Evolutionary conservation across 805 yeast species (phyloP).

Genomic region (Yarrowia deformans): DNA sequence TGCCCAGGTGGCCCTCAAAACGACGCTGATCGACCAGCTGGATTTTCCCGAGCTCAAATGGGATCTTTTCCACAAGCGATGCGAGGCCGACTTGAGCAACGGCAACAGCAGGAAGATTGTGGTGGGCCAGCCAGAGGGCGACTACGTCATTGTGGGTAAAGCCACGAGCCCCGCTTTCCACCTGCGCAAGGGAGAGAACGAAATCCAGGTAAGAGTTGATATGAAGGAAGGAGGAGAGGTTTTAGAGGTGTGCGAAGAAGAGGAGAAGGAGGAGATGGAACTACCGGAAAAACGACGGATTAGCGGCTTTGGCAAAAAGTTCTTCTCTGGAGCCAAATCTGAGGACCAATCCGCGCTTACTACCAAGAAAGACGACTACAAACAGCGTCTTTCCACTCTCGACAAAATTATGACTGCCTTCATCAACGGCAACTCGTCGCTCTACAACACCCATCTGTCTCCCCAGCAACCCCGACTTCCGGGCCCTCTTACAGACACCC

Average conservation of each 20-base stretch:
- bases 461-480: conserved; percentile 24
- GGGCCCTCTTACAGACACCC: conserved; percentile 3
- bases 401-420: conserved; percentile 23
- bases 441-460: conserved; percentile 25
- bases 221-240: conserved; percentile 8
- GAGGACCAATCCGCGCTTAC: background rate
- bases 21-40: background rate
- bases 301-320: background rate
- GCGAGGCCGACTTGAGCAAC: conserved; percentile 15
- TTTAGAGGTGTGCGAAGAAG: background rate
- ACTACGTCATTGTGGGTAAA: conserved; percentile 8
- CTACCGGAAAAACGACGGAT: background rate
- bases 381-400: conserved; percentile 4
- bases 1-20: conserved; percentile 9
- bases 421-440: conserved; percentile 27
- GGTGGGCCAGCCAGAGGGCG: conserved; percentile 28
- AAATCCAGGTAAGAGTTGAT: background rate
- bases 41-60: conserved; percentile 21
- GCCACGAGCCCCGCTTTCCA: conserved; percentile 18
- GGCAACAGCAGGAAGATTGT: conserved; percentile 5
- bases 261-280: background rate
- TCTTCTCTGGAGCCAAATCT: no score
- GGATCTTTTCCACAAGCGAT: conserved; percentile 10
- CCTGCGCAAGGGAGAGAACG: conserved; percentile 12
- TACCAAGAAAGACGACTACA: background rate